These are phyloP conservation scores for Neurospora sp. DNA, from an alignment of 495 filamentous ascomycete species.

Conservation along the genomic window DNA sequence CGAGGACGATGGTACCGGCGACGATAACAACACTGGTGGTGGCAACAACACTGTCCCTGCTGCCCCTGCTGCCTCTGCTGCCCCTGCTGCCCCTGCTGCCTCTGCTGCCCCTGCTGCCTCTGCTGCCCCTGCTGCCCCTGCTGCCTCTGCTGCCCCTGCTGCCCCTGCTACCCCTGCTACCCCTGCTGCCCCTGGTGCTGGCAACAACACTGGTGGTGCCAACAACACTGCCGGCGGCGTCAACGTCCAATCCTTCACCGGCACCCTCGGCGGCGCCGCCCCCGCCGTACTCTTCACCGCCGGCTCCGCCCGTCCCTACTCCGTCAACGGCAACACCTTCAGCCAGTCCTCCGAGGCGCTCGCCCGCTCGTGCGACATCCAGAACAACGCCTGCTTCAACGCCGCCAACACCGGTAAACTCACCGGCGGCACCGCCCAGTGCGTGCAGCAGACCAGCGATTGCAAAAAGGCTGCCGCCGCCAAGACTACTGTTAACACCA, in stretches of 20 bases:
- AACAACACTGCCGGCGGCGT: slow-evolving; percentile 18
- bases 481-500: slow-evolving; percentile 4
- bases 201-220: slow-evolving; percentile 10
- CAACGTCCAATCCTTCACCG: slow-evolving; percentile 49
- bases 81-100: too few species aligned
- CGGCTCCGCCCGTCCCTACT: slow-evolving; percentile 39
- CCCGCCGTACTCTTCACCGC: slow-evolving; percentile 39
- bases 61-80: background rate
- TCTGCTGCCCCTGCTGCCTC: background rate
- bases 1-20: slow-evolving; percentile 30
- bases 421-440: slow-evolving; percentile 32
- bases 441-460: slow-evolving; percentile 35
- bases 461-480: slow-evolving; percentile 29
- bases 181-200: background rate
- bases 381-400: slow-evolving; percentile 49
- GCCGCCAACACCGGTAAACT: slow-evolving; percentile 42
- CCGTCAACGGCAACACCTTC: slow-evolving; percentile 45
- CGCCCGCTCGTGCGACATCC: slow-evolving; percentile 43
- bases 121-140: too few species aligned
- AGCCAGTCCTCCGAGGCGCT: slow-evolving; percentile 33
- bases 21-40: slow-evolving; percentile 21
- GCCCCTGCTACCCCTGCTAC: background rate
- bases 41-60: slow-evolving; percentile 1
- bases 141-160: background rate
- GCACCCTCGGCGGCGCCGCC: slow-evolving; percentile 41